Percentiles rank a stretch among this genome's conserved stretches.
phyloP scores from a whole-genome alignment of 2,329 filamentous ascomycete genomes.

The Penicillium sp. region DNA sequence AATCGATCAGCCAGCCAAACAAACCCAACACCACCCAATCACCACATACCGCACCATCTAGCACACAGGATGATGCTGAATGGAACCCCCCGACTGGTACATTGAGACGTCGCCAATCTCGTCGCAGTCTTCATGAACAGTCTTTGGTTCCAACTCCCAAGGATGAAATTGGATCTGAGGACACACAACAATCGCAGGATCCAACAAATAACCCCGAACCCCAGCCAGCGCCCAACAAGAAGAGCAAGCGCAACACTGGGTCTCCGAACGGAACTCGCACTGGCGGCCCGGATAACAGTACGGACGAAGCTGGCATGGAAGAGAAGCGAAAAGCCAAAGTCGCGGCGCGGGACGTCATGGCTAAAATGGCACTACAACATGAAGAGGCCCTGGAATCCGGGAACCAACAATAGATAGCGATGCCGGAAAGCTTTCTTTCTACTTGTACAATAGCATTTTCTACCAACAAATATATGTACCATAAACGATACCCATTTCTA shows the following conservation, averaged over 20 bases:
- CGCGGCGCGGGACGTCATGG: constrained; percentile 37
- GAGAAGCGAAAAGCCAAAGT: constrained; percentile 36
- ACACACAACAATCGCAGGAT: background rate
- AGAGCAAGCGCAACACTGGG: background rate
- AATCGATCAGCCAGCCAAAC: constrained; percentile 24
- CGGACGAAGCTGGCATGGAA: constrained; percentile 13
- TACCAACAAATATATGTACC: background rate
- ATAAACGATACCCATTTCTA: background rate
- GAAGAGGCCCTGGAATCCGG: constrained; percentile 42
- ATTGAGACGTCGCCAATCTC: constrained; percentile 9
- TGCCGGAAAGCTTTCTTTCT: background rate
- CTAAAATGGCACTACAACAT: constrained; percentile 39
- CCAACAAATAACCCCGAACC: background rate
- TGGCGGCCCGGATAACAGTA: constrained; percentile 2
- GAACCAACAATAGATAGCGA: constrained; percentile 15
- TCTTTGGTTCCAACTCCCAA: constrained; percentile 4
- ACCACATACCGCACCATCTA: constrained; percentile 13
- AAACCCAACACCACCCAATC: constrained; percentile 15
- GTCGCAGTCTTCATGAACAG: constrained; percentile 16
- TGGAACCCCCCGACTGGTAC: constrained; percentile 1
- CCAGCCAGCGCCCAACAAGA: constrained; percentile 3
- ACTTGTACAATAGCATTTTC: background rate
- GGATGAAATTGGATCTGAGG: background rate
- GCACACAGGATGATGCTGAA: constrained; percentile 4
- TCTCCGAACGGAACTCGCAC: background rate